Evolutionary conservation across 1,284 basidiomycete genomes (phyloP).

Genomic region (Tilletia caries): DNA sequence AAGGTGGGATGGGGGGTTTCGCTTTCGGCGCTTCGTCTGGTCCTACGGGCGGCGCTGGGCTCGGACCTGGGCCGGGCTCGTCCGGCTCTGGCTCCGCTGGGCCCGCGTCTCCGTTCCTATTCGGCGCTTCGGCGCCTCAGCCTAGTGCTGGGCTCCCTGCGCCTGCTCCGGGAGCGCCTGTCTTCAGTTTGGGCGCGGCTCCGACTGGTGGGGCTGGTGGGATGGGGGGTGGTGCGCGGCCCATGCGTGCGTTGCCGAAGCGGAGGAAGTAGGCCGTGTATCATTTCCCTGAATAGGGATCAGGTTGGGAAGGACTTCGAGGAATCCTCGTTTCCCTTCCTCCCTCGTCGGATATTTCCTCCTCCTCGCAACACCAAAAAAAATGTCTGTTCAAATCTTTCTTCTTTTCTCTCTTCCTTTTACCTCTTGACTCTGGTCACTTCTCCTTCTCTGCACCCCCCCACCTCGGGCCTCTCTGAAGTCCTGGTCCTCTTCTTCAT

Average conservation of each 20-base stretch:
- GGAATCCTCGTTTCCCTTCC: background rate
- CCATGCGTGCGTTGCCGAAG: background rate
- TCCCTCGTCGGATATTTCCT: background rate
- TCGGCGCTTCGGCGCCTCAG: background rate
- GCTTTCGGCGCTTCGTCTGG: background rate
- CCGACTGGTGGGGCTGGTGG: background rate
- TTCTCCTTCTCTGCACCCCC: no score
- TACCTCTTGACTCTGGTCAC: no score
- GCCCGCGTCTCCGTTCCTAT: slow-evolving; percentile 1
- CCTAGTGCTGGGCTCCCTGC: background rate
- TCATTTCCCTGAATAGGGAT: background rate
- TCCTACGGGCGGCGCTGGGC: background rate
- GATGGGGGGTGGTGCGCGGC: background rate
- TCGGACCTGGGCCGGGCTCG: background rate
- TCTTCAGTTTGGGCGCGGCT: slow-evolving; percentile 2
- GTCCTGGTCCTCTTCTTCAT: no score
- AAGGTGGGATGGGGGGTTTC: background rate
- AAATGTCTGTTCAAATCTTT: no score
- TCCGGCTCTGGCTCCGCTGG: background rate
- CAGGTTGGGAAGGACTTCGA: no score
- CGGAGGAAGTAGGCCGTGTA: slow-evolving; percentile 3
- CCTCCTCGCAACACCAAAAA: no score
- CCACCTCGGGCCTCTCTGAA: no score
- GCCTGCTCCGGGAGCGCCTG: background rate
- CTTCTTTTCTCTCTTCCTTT: no score